These are phyloP conservation scores for Aotearoamyces nothofagi DNA, from an alignment of 2,329 filamentous ascomycete species.

Conservation along the genomic window DNA sequence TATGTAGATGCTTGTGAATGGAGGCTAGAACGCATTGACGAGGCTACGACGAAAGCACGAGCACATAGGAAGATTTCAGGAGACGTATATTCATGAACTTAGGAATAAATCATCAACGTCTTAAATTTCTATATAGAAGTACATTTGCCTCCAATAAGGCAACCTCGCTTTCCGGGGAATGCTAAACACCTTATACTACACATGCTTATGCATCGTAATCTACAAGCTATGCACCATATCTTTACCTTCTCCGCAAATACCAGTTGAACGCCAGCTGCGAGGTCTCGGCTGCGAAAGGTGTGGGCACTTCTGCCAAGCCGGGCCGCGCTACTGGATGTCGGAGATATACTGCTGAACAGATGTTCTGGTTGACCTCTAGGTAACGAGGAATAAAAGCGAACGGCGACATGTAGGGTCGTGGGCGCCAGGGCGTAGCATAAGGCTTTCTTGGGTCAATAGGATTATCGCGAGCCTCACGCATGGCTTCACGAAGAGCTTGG, in stretches of 20 bases:
- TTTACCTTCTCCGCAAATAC: slow-evolving; percentile 48
- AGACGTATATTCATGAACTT: too few relatives aligned
- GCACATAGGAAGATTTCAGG: too few relatives aligned
- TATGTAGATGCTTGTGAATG: slow-evolving; percentile 69
- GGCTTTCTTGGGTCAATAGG: slow-evolving; percentile 64
- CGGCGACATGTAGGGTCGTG: slow-evolving; percentile 71
- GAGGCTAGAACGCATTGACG: slow-evolving; percentile 33
- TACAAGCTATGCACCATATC: slow-evolving; percentile 2
- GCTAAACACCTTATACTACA: too few relatives aligned
- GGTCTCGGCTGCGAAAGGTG: slow-evolving; percentile 57
- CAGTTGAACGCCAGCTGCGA: slow-evolving; percentile 80
- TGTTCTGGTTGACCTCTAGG: slow-evolving; percentile 93
- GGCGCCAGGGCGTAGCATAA: slow-evolving; percentile 83
- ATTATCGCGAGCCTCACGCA: slow-evolving; percentile 44
- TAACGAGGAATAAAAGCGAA: slow-evolving; percentile 95
- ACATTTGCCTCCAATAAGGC: too few relatives aligned
- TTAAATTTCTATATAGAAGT: too few relatives aligned
- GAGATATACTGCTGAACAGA: slow-evolving; percentile 90
- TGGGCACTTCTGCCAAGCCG: slow-evolving; percentile 68
- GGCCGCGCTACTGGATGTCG: slow-evolving; percentile 83
- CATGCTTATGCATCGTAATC: not conserved
- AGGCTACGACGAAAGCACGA: too few relatives aligned
- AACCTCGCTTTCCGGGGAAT: too few relatives aligned
- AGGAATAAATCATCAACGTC: too few relatives aligned
- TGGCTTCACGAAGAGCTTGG: slow-evolving; percentile 5